Percentiles rank a stretch among this genome's conserved stretches.
Evolutionary conservation across 2,329 filamentous ascomycete genomes (phyloP).

Genomic region (Onygenales sp.): DNA sequence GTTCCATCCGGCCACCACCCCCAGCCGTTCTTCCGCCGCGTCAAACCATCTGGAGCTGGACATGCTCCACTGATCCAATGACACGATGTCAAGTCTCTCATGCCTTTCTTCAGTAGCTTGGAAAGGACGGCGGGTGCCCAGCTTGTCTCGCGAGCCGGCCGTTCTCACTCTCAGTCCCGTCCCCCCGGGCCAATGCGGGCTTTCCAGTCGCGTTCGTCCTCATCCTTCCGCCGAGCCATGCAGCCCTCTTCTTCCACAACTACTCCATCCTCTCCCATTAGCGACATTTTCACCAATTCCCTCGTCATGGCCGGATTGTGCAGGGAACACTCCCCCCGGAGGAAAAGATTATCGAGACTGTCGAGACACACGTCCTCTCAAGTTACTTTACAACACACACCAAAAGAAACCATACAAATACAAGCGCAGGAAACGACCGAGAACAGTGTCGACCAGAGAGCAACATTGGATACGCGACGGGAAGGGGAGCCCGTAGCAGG

Average conservation of each 20-base stretch:
- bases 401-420: not conserved
- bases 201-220: constrained; percentile 16
- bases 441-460: not conserved
- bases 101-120: constrained; percentile 52
- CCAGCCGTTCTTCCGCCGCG: not conserved
- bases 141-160: constrained; percentile 34
- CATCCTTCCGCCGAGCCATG: constrained; percentile 20
- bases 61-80: constrained; percentile 15
- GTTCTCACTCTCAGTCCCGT: constrained; percentile 22
- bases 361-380: constrained; percentile 6
- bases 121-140: constrained; percentile 41
- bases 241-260: constrained; percentile 9
- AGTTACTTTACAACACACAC: not conserved
- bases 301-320: constrained; percentile 45
- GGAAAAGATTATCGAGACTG: constrained; percentile 21
- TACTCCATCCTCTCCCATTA: constrained; percentile 21
- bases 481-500: too few species aligned
- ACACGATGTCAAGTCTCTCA: constrained; percentile 55
- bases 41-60: not conserved
- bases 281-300: constrained; percentile 44
- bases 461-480: not conserved
- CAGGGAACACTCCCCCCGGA: constrained; percentile 34
- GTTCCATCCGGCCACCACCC: not conserved
- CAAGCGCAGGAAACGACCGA: not conserved
- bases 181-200: constrained; percentile 21